A percentile compares a stretch with the other conserved stretches of the same genome.
Evolutionary conservation across 73 alveolate genomes (phyloP).

Genomic region (Breviolum minutum): DNA sequence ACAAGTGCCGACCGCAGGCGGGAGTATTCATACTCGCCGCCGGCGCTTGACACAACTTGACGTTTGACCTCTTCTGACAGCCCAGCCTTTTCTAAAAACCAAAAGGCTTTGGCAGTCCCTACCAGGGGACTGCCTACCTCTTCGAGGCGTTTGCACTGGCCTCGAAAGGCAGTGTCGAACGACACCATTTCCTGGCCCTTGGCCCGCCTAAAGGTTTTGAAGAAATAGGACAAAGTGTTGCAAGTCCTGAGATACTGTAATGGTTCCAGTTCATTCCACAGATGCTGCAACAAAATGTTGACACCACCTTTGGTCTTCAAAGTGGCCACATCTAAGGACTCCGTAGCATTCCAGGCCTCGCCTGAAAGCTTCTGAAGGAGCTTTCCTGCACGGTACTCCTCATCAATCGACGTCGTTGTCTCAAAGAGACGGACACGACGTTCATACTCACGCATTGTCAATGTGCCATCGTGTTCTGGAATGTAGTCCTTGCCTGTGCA

Average conservation of each 20-base stretch:
- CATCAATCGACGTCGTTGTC: neutral
- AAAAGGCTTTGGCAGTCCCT: neutral
- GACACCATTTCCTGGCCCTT: neutral
- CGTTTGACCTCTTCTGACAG: neutral
- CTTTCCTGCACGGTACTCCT: neutral
- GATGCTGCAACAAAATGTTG: neutral
- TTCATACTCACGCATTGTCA: neutral
- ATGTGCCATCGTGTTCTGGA: neutral
- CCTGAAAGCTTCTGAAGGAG: constrained; percentile 33
- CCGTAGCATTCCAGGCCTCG: neutral
- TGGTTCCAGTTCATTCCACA: neutral
- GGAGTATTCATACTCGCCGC: neutral
- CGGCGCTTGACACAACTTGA: neutral
- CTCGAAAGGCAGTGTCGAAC: neutral
- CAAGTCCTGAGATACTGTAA: neutral
- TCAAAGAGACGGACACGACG: neutral
- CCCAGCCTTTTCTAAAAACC: neutral
- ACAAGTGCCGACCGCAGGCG: neutral
- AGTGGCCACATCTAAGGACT: neutral
- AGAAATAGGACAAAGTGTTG: neutral
- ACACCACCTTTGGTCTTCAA: neutral
- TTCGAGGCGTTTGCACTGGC: neutral
- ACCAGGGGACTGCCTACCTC: neutral
- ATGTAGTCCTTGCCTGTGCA: neutral
- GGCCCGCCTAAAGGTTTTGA: neutral